Evolutionary conservation across 345 rosid genomes (phyloP), one percentile per base, ranked within the genome.

Genomic region (Hirschfeldia incana): DNA sequence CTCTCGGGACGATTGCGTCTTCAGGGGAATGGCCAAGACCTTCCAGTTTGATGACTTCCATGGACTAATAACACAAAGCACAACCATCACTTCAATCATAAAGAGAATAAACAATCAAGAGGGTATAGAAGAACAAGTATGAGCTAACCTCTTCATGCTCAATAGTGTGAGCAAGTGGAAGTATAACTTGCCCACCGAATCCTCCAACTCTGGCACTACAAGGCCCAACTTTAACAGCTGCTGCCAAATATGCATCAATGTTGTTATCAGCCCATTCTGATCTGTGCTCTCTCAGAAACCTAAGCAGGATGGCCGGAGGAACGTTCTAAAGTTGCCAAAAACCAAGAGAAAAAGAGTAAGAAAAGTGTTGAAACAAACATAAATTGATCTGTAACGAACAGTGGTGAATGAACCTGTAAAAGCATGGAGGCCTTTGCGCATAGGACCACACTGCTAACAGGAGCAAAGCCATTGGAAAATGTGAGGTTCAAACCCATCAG

Each of bases 401-500:
- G 33, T 57, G 32, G 29, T 65, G 71, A 2, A 70, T 83, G n/a
- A 3, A 92, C 99, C 97, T 93, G 98, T 80, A 96, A 86, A 58
- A 96, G 97, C 99, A 96, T 96, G 0, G 99, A 96, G 46, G 99
- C 99, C 76, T 91, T 93, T 44, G 99, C 99, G 27, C 99, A 93
- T 72, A 96, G 77, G 51, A 96, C 92, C 0, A 94, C 90, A 74
- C 74, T 93, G 82, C 89, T 90, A 46, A 96, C 93, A 79, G 97
- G 81, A 58, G 91, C 81, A 84, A 93, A 96, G 58, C 98, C 99
- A 85, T 90, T 90, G 17, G 84, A 65, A 69, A 90, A 96, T 10
- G 98, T 80, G 73, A 89, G 97, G 81, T 93, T 92, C 37, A 88
- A 78, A 70, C 99, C 97, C 99, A 93, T 90, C 57, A 96, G 83